Percentiles rank a stretch among this genome's conserved stretches.
These are phyloP conservation scores for Colletotrichum salicis DNA, from an alignment of 2,329 filamentous ascomycete species.

Conservation along the genomic window DNA sequence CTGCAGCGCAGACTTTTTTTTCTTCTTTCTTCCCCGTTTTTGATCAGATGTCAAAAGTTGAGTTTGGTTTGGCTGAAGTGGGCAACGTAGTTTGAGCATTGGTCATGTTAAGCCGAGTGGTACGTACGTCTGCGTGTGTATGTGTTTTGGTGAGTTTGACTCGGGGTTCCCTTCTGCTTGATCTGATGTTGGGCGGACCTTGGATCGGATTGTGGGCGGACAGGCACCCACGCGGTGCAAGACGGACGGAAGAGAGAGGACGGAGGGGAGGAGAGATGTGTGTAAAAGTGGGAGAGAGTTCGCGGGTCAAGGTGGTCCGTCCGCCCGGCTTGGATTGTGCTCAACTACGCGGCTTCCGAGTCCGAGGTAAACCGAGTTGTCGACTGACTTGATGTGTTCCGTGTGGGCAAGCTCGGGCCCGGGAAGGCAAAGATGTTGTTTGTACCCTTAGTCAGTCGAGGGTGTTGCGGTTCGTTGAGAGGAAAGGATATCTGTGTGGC, in stretches of 20 bases:
- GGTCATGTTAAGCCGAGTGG: neutral
- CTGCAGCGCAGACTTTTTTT: neutral
- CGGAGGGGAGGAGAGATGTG: neutral
- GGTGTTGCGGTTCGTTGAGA: neutral
- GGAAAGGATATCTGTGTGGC: neutral
- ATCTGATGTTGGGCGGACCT: slow-evolving; percentile 18
- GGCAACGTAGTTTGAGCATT: neutral
- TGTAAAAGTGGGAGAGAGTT: neutral
- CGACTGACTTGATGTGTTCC: neutral
- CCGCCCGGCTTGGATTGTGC: neutral
- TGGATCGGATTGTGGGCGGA: slow-evolving; percentile 23
- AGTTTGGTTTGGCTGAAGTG: slow-evolving; percentile 12
- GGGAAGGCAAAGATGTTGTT: neutral
- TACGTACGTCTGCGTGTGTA: neutral
- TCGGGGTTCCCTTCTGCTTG: slow-evolving; percentile 2
- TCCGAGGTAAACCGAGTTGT: neutral
- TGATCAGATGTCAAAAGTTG: slow-evolving; percentile 5
- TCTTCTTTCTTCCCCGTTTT: neutral
- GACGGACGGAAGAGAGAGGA: neutral
- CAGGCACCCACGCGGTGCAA: neutral
- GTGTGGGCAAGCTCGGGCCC: neutral
- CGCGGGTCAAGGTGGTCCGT: neutral
- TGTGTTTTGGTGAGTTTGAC: slow-evolving; percentile 7
- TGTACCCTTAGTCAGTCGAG: neutral
- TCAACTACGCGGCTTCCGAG: neutral